These are phyloP conservation scores for Calocybe gambosa DNA, from an alignment of 1,284 basidiomycete species.

Conservation along the genomic window DNA sequence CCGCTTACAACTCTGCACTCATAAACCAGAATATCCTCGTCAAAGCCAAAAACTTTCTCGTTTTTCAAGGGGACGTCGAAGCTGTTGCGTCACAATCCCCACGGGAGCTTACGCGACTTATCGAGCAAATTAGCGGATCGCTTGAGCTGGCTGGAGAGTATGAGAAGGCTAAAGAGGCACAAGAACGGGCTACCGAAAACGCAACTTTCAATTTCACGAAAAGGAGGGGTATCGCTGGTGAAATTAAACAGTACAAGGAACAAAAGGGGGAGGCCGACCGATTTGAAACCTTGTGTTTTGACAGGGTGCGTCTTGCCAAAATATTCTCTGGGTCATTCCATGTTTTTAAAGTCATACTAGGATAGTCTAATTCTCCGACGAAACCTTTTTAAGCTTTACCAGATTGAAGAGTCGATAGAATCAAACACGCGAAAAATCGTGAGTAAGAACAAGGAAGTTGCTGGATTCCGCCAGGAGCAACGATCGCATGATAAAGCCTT, in stretches of 20 bases:
- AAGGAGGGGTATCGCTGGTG: constrained; percentile 86
- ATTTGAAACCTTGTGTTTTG: constrained; percentile 74
- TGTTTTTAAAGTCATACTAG: constrained; percentile 33
- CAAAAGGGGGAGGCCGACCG: constrained; percentile 92
- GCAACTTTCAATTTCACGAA: constrained; percentile 94
- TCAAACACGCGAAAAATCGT: constrained; percentile 66
- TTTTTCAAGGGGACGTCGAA: constrained; percentile 99
- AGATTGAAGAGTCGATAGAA: constrained; percentile 81
- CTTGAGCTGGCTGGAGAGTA: constrained; percentile 88
- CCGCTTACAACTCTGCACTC: constrained; percentile 81
- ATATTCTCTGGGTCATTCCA: not conserved
- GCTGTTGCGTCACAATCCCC: constrained; percentile 95
- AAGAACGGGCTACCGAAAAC: constrained; percentile 88
- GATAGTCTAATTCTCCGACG: constrained; percentile 80
- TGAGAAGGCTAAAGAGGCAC: constrained; percentile 81
- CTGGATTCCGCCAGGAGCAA: constrained; percentile 64
- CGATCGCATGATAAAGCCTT: constrained; percentile 64
- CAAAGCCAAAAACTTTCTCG: constrained; percentile 98
- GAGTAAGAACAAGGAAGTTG: constrained; percentile 64
- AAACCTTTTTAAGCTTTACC: constrained; percentile 85
- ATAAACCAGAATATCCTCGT: constrained; percentile 93
- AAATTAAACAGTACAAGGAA: constrained; percentile 97
- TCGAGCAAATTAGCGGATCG: constrained; percentile 95
- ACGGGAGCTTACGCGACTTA: constrained; percentile 82
- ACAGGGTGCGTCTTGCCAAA: constrained; percentile 45